Base-by-base conservation (phyloP, 768 basidiomycete genomes). In the Lactarius quietus region DNA sequence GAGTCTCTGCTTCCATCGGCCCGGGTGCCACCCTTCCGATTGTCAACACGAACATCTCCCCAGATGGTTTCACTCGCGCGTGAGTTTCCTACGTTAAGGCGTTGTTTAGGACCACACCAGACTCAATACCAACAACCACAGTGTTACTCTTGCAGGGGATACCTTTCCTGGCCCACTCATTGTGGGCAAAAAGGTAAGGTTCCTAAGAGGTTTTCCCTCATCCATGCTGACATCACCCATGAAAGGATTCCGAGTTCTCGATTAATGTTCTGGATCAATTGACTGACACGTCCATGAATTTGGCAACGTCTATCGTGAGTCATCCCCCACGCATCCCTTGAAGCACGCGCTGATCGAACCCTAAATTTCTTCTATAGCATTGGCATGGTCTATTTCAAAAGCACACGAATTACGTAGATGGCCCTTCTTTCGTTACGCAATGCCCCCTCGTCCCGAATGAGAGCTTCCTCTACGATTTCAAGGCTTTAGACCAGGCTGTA, bases 391-490 rank as follows among this genome's bases (percentile, higher is more conserved):
- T 70, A 12, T 64, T 67, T 51, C 70, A 70, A 56, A 33, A 61
- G 18, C 55, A 51, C 4, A 67, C 65, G 1, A 64, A 63, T 35
- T 38, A 61, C 6, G 59, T 56, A n/a, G 71, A 72, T 26, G 71
- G 71, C 18, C 56, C 62, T 10, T 65, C 70, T 15, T 77, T 68
- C 48, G 76, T 77, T 26, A 73, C 41, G 7, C 80, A 80, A 63
- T 81, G 80, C 63, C 81, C 80, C 5, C 79, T 82, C 38, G 65
- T 76, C 20, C 70, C 76, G n/a, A 61, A 64, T 0, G 65, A 81
- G 57, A 75, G 76, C 2, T 82, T 79, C 70, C 56, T 76, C 26
- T 81, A 83, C 69, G 63, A 75, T 12, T 80, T 81, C 69, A 61
- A 62, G 3, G 72, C 70, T 1, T 71, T 71, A 6, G 71, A 72